A percentile compares a stretch with the other conserved stretches of the same genome.
Conservation (phyloP, 2,329 filamentous ascomycete genomes). For the Diaporthe australafricana region DNA sequence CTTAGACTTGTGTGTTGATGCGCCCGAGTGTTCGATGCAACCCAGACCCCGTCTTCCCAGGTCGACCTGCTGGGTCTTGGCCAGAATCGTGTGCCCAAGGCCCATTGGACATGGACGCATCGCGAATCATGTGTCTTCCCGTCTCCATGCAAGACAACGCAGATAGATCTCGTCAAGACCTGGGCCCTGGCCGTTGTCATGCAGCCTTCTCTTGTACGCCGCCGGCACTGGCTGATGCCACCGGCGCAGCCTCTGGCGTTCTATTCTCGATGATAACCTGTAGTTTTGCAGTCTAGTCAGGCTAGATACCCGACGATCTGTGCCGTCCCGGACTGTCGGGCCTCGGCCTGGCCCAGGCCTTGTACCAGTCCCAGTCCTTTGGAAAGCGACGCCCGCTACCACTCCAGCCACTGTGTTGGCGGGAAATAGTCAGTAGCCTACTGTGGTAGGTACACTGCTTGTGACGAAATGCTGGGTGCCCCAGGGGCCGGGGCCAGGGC, state of each 20-base stretch:
- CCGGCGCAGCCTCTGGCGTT: background rate
- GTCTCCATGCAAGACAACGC: constrained; percentile 8
- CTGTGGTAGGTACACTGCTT: no score
- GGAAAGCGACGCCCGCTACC: constrained; percentile 22
- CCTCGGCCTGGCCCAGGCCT: constrained; percentile 14
- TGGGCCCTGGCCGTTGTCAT: constrained; percentile 16
- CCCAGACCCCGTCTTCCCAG: background rate
- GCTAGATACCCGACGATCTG: constrained; percentile 15
- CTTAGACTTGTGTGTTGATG: background rate
- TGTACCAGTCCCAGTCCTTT: constrained; percentile 20
- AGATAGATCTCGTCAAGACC: background rate
- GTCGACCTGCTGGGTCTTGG: background rate
- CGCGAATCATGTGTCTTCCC: constrained; percentile 9
- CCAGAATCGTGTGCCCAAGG: background rate
- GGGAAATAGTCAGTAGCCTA: background rate
- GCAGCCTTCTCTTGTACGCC: background rate
- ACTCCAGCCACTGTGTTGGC: background rate
- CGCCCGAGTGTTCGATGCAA: background rate
- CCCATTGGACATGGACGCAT: background rate
- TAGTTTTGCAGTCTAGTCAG: background rate
- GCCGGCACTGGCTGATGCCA: constrained; percentile 2
- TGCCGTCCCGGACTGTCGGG: constrained; percentile 25
- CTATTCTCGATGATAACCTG: background rate
- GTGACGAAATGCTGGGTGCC: no score
- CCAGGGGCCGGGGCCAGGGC: no score